Evolutionary conservation across 345 rosid genomes (phyloP).

Genomic region (Pistacia vera): DNA sequence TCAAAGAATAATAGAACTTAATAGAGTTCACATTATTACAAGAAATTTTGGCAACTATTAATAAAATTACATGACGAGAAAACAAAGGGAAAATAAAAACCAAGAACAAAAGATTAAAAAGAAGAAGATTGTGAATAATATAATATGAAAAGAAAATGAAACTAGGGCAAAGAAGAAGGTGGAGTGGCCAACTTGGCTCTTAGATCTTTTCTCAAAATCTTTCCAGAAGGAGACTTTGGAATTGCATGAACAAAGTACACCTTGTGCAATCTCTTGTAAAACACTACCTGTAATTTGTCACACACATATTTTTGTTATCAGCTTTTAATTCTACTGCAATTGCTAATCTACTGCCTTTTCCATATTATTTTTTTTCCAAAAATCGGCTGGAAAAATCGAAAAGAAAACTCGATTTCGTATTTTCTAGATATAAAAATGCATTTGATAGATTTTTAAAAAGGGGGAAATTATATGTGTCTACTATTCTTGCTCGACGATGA

Average conservation of each 20-base stretch:
- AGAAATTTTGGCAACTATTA: neutral
- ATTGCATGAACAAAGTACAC: constrained; percentile 77
- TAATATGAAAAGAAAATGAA: neutral
- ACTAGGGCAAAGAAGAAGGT: constrained; percentile 13
- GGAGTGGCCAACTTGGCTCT: constrained; percentile 56
- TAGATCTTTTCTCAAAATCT: constrained; percentile 83
- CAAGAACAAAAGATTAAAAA: neutral
- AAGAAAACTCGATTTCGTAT: too few relatives aligned
- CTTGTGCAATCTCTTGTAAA: constrained; percentile 81
- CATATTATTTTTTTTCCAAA: too few relatives aligned
- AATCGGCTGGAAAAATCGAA: too few relatives aligned
- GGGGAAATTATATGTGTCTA: too few relatives aligned
- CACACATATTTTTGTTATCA: too few relatives aligned
- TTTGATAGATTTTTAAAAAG: too few relatives aligned
- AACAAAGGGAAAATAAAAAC: neutral
- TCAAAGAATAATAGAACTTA: neutral
- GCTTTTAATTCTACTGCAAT: too few relatives aligned
- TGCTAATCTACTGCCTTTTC: too few relatives aligned
- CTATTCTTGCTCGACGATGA: too few relatives aligned
- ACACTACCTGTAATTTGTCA: constrained; percentile 57
- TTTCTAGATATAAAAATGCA: too few relatives aligned
- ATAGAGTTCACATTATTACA: neutral
- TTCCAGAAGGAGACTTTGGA: constrained; percentile 90
- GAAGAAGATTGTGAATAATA: neutral
- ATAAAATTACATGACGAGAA: neutral